Conservation (phyloP, 169 alveolate genomes). For the Plasmodium vivax region DNA sequence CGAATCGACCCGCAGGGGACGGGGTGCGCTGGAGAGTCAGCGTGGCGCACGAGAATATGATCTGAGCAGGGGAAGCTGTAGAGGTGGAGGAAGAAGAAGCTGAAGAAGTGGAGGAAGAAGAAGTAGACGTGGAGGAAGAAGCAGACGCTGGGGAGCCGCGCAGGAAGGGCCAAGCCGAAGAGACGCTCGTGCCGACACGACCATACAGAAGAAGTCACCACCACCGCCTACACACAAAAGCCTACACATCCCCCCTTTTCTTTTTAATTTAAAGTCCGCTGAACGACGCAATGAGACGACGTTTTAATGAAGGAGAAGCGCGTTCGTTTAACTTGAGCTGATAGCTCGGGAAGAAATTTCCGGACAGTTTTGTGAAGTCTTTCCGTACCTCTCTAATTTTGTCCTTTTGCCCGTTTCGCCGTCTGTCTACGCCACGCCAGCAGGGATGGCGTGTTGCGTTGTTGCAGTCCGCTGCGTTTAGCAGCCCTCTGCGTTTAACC, state of each 20-base stretch:
- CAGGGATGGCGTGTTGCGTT: not conserved
- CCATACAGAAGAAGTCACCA: not conserved
- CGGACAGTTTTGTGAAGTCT: not conserved
- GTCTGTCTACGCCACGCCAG: not conserved
- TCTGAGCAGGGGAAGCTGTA: not conserved
- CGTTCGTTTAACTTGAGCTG: not conserved
- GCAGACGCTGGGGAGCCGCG: not conserved
- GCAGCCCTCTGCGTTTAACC: not conserved
- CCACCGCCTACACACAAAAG: not conserved
- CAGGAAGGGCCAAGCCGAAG: not conserved
- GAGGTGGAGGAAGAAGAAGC: not conserved
- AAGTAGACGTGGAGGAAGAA: not conserved
- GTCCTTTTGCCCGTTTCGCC: not conserved
- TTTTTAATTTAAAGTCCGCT: not conserved
- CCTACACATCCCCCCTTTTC: not conserved
- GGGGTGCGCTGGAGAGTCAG: constrained; percentile 91
- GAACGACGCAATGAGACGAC: not conserved
- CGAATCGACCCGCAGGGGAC: constrained; percentile 91
- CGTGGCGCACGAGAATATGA: constrained; percentile 22
- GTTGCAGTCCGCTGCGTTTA: not conserved
- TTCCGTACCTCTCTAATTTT: not conserved
- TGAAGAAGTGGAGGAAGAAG: not conserved
- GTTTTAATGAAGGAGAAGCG: not conserved
- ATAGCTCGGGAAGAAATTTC: not conserved
- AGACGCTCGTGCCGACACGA: not conserved